A percentile compares a stretch with the other conserved stretches of the same genome.
Evolutionary conservation across 2,329 filamentous ascomycete genomes (phyloP).

Genomic region (Scleromitrula shiraiana): DNA sequence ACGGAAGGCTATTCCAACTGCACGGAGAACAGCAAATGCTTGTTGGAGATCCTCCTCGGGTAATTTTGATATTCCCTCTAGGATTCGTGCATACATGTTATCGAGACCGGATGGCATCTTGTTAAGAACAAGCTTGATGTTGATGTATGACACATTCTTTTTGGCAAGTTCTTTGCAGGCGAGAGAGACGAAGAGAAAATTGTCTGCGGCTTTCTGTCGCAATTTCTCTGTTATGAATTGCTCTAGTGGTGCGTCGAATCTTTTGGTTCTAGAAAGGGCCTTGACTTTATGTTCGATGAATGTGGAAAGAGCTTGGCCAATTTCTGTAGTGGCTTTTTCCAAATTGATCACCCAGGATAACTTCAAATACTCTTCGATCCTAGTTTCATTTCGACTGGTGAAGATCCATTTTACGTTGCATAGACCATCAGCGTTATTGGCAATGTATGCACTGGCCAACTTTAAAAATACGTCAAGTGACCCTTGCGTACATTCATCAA

Average conservation of each 20-base stretch:
- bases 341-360: slow-evolving; percentile 4
- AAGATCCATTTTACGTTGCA: slow-evolving; percentile 12
- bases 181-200: slow-evolving; percentile 7
- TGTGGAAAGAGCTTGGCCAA: not conserved
- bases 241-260: slow-evolving; percentile 6
- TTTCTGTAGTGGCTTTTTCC: not conserved
- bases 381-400: slow-evolving; percentile 8
- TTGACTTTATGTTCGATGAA: slow-evolving; percentile 6
- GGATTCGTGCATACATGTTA: slow-evolving; percentile 6
- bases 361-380: slow-evolving; percentile 7
- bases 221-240: slow-evolving; percentile 6
- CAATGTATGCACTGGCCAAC: slow-evolving; percentile 4
- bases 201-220: slow-evolving; percentile 1
- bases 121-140: slow-evolving; percentile 5
- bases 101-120: slow-evolving; percentile 6
- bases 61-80: slow-evolving; percentile 3
- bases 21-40: slow-evolving; percentile 8
- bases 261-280: slow-evolving; percentile 2
- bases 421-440: slow-evolving; percentile 1
- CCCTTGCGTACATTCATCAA: slow-evolving; percentile 9
- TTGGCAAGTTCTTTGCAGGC: slow-evolving; percentile 9
- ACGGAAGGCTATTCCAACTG: slow-evolving; percentile 7
- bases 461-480: slow-evolving; percentile 5
- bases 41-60: slow-evolving; percentile 6
- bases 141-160: slow-evolving; percentile 6